Evolutionary conservation across 1,139 yeast genomes (phyloP), one percentile per base, ranked within the genome.

Genomic region (Magnusiomyces ingens): DNA sequence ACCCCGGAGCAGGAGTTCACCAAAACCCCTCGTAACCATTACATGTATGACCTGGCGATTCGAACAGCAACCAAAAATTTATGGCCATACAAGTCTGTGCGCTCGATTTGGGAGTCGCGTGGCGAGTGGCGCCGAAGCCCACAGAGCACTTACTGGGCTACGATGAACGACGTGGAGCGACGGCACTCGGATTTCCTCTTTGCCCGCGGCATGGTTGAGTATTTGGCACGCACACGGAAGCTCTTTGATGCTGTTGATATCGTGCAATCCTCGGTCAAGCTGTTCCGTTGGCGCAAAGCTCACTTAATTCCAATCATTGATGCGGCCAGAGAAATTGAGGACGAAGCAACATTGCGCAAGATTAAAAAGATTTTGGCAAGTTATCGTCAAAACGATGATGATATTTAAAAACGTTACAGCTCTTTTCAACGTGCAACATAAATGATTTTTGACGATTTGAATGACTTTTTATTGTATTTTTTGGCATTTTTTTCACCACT

Each of bases 191-290:
- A 90, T 65, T 84, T 83, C 67, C 74, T 74, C 56, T 85, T 86
- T 72, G 94, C 95, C 1, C 69, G 76, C 41, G 73, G 77, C 12
- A 82, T 86, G 84, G 78, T 85, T 1, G 68, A 72, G 8, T 69
- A 81, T 21, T 73, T 84, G 54, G 74, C 81, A 0, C 70, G 72
- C 13, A 70, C 81, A 65, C 77, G 80, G 8, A 69, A 79, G 50
- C 70, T 81, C 12, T 77, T 80, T 13, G 95, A 89, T 64, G 96
- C 95, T 0, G 70, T 84, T 55, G 82, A 82, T 26, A 72, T 89
- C 36, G 76, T 88, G 17, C 60, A 79, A 52, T 80, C 93, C 49
- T 82, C 95, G 0, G 79, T 79, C 58, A 79, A 78, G 48, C 82
- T 81, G 60, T 86, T 87, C 67, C 72, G 76, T 41, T 90, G 97